Evolutionary conservation across 2,329 filamentous ascomycete genomes (phyloP), one percentile per base, ranked within the genome.

Genomic region (Dendrostoma leiphaemia): DNA sequence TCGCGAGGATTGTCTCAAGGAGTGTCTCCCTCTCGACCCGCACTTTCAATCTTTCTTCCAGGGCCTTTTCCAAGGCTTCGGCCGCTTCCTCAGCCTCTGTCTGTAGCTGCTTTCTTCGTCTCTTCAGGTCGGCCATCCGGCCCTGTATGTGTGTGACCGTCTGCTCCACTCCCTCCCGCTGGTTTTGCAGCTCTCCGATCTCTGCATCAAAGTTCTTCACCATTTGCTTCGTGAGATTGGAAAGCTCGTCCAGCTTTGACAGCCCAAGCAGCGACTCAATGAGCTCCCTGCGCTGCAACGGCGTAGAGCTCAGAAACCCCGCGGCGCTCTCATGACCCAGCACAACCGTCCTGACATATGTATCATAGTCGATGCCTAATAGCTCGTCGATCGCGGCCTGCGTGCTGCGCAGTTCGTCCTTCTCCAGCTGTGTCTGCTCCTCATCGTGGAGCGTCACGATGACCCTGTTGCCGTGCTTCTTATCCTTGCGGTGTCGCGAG

Each of bases 341-440:
- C n/a, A 69, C 56, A 2, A 68, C 60, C 4, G 62, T 67, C 58
- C 63, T 61, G n/a, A 65, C 59, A 49, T 64, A 69, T 4, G 65
- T 65, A 3, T 64, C 63, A 46, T 64, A 70, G 55, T 68, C 62
- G 17, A 64, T 61, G 6, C 67, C 66, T 13, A 70, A 52, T 41
- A 70, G 58, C 38, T 62, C 63, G 19, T 69, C 59, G 24, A 70
- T 59, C 12, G 62, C 63, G 7, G 57, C 58, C 51, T 69, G 66
- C 5, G 63, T 65, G 21, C 53, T 47, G 29, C 54, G 62, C 5
- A 45, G 31, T 26, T 63, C 57, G 10, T 59, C 59, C 35, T 60
- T 60, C 45, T 69, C 66, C 19, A 68, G 62, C 29, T 67, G 61
- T 2, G 60, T 48, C 44, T 67, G 65, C 5, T 56, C 51, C 15